Conservation (phyloP, 2,329 filamentous ascomycete genomes). For the Huntiella omanensis region DNA sequence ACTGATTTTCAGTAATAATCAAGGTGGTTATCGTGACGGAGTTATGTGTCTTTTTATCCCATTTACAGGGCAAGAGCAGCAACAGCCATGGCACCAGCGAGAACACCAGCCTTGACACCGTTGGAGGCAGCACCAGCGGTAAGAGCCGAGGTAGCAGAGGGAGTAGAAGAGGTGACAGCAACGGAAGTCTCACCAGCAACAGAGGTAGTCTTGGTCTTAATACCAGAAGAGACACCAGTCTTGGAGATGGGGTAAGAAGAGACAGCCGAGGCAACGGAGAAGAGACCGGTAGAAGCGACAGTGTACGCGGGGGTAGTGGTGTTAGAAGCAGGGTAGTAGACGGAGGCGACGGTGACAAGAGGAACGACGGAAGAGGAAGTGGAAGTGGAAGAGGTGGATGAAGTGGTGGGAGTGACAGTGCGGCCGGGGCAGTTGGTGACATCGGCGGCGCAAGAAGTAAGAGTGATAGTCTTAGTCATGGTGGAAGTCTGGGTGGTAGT, state of each 20-base stretch:
- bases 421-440: constrained; percentile 11
- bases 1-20: too few relatives aligned
- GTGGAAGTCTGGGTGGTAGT: constrained; percentile 12
- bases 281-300: constrained; percentile 6
- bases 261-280: constrained; percentile 6
- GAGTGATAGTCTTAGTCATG: constrained; percentile 12
- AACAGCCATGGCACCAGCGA: constrained; percentile 10
- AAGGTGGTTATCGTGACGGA: too few relatives aligned
- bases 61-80: constrained; percentile 11
- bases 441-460: constrained; percentile 12
- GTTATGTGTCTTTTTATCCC: neutral
- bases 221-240: neutral
- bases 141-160: constrained; percentile 2
- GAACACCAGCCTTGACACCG: constrained; percentile 9
- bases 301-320: constrained; percentile 6
- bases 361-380: neutral
- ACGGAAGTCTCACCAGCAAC: constrained; percentile 1
- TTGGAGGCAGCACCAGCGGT: constrained; percentile 5
- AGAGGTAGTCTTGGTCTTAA: neutral
- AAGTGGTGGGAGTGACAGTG: constrained; percentile 1
- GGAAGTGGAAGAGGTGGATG: neutral
- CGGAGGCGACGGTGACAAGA: constrained; percentile 1
- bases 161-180: constrained; percentile 1
- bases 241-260: constrained; percentile 7
- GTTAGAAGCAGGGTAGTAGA: constrained; percentile 9